phyloP scores from a whole-genome alignment of 1,284 basidiomycete genomes.

The Cryptococcus deneoformans region DNA sequence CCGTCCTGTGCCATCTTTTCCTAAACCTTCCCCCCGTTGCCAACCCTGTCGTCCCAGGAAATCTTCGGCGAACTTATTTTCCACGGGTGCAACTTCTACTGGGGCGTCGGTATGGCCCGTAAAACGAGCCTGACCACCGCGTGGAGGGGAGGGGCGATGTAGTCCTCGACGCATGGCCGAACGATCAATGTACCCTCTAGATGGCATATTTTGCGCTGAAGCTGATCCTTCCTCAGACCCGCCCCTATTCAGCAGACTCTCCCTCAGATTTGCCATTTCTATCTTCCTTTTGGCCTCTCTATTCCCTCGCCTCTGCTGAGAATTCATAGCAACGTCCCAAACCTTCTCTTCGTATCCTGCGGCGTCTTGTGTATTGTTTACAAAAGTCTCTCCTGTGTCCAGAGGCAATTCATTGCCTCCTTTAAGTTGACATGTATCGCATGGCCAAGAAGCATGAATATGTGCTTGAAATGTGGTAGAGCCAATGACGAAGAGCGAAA shows the following conservation, averaged over 20 bases:
- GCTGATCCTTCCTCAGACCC: not conserved
- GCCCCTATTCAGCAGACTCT: conserved; percentile 26
- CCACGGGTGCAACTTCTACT: not conserved
- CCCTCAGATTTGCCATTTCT: conserved; percentile 35
- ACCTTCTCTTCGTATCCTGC: not conserved
- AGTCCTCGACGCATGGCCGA: conserved; percentile 39
- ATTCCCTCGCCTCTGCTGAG: conserved; percentile 23
- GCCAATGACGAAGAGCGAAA: conserved; percentile 33
- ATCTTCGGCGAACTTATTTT: conserved; percentile 16
- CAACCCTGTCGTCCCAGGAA: conserved; percentile 42
- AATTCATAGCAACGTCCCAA: conserved; percentile 18
- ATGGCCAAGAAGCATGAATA: conserved; percentile 46
- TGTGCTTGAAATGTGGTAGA: conserved; percentile 40
- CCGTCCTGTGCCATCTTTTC: conserved; percentile 28
- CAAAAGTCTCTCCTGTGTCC: conserved; percentile 22
- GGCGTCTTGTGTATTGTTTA: not conserved
- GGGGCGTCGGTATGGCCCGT: not conserved
- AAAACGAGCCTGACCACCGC: not conserved
- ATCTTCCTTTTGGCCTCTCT: conserved; percentile 22
- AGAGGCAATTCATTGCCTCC: conserved; percentile 32
- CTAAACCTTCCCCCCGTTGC: conserved; percentile 29
- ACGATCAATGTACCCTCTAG: conserved; percentile 30
- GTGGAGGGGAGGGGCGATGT: conserved; percentile 23
- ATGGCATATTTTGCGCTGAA: not conserved
- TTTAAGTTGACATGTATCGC: conserved; percentile 35